phyloP scores from a whole-genome alignment of 2,329 filamentous ascomycete species.

The Exserohilum rostratum region DNA sequence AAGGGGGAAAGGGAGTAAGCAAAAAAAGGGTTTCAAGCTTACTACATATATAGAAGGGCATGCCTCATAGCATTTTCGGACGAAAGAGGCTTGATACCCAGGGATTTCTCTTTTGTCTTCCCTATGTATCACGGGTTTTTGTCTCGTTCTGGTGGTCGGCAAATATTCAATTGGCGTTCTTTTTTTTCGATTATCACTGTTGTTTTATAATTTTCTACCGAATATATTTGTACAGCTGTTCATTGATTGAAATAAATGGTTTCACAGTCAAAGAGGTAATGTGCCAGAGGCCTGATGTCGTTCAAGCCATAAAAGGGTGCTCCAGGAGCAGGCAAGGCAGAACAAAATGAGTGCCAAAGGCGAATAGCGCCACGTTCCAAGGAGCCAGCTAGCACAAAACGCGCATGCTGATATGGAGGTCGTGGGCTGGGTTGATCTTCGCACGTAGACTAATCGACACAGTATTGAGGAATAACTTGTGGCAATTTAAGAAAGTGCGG shows the following conservation, averaged over 20 bases:
- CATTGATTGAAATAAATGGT: background rate
- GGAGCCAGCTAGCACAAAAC: slow-evolving; percentile 41
- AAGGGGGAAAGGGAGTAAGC: background rate
- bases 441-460: slow-evolving; percentile 97
- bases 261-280: slow-evolving; percentile 9
- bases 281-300: slow-evolving; percentile 33
- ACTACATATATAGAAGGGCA: slow-evolving; percentile 2
- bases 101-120: background rate
- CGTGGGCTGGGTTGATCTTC: slow-evolving; percentile 65
- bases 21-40: background rate
- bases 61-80: slow-evolving; percentile 6
- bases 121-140: background rate
- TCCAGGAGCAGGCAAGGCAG: slow-evolving; percentile 31
- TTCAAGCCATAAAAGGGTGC: slow-evolving; percentile 29
- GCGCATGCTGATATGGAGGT: slow-evolving; percentile 35
- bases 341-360: slow-evolving; percentile 31
- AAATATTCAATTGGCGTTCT: background rate
- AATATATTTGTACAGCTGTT: background rate
- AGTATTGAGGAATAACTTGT: slow-evolving; percentile 71
- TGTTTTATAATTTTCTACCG: background rate
- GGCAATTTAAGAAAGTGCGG: slow-evolving; percentile 98
- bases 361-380: slow-evolving; percentile 37
- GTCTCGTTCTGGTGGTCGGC: no score
- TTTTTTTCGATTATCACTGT: no score
- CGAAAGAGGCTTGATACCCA: slow-evolving; percentile 4